Evolutionary conservation across 164 flowering plant species (phyloP), one percentile per base, ranked within the genome.

Genomic region (Aristolochia californica): DNA sequence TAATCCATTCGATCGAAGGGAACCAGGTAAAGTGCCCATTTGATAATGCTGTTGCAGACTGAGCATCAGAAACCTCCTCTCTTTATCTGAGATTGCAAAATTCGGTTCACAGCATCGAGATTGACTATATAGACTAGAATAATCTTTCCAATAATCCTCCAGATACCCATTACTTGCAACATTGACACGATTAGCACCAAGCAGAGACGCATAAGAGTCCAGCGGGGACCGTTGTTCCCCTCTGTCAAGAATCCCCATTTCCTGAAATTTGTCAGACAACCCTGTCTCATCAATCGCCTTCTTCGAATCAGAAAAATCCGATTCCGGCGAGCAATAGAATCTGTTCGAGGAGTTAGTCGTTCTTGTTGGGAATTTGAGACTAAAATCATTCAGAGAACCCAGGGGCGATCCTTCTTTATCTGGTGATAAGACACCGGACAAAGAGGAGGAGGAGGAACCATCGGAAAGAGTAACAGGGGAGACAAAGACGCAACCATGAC

Each of bases 391-490:
- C 68, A 54, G 62, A 44, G 40, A 12, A 34, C 40, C 40, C 40
- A 34, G 40, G 1, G 66, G 66, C 15, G 75, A 67, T 53, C 75
- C 75, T 18, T 56, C 64, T 24, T 61, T 76, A 48, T 74, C 64
- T 9, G 60, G 69, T 8, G 61, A 64, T 43, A 70, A 53, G 60
- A 75, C 75, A 62, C 68, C 65, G 21, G 75, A 74, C 55, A 62
- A 53, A 26, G 68, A 75, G 45, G 75, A 74, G 23, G 81, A 69
- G 13, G 78, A 59, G 61, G 80, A 77, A 43, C 61, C 68, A 40
- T 66, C 71, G 5, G 73, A 73, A 25, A 55, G 67, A 28, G 67
- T 72, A 47, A 67, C 69, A 58, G 82, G 77, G 53, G 73, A 79
- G 5, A 53, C 66, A 62, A 54, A 56, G 52, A 58, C 52, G 50